Evolutionary conservation across 805 yeast species (phyloP).

Genomic region (Candida odintsovae): DNA sequence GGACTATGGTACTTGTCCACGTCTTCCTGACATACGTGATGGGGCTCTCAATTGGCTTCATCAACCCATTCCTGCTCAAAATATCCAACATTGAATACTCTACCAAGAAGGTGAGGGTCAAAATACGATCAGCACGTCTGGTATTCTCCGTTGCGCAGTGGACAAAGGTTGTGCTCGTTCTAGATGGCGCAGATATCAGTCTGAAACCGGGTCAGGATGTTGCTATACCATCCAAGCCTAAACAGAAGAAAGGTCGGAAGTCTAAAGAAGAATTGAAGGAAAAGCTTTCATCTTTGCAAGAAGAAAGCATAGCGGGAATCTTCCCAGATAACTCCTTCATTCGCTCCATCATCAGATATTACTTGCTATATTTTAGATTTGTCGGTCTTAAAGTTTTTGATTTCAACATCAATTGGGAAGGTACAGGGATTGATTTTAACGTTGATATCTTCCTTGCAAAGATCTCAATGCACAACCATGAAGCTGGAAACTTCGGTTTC

Average conservation of each 20-base stretch:
- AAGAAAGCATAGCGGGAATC: constrained; percentile 13
- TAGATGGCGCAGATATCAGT: constrained; percentile 17
- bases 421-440: constrained; percentile 6
- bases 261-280: not conserved
- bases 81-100: constrained; percentile 12
- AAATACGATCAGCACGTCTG: constrained; percentile 12
- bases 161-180: constrained; percentile 11
- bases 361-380: constrained; percentile 21
- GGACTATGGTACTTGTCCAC: not conserved
- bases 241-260: not conserved
- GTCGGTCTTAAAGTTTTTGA: constrained; percentile 17
- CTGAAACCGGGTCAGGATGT: not conserved
- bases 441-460: constrained; percentile 11
- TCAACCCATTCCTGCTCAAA: constrained; percentile 25
- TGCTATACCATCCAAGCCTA: not conserved
- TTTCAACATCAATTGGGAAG: constrained; percentile 9
- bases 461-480: constrained; percentile 8
- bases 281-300: constrained; percentile 8
- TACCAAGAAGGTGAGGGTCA: constrained; percentile 5
- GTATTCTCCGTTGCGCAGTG: constrained; percentile 11
- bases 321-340: constrained; percentile 5
- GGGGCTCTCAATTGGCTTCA: constrained; percentile 24
- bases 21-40: constrained; percentile 9
- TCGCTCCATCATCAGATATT: constrained; percentile 9
- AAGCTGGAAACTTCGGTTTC: constrained; percentile 4